phyloP scores from a whole-genome alignment of 805 yeast species.

The Peterozyma toletana region DNA sequence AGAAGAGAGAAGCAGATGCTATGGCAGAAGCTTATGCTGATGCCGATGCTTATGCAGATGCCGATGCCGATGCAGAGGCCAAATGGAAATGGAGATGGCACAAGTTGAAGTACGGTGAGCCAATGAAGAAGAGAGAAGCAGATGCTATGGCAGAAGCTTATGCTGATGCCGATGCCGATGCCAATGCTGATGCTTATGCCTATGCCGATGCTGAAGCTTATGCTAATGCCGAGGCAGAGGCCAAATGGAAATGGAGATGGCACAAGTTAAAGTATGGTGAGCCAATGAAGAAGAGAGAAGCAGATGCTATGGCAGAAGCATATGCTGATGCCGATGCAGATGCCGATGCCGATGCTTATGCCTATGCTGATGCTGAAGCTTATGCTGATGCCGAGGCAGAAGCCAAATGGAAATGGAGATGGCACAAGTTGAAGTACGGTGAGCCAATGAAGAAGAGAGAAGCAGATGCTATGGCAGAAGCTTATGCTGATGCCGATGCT shows the following conservation, averaged over 20 bases:
- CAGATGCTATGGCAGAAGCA: conserved; percentile 11
- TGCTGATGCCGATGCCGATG: conserved; percentile 13
- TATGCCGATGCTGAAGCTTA: background rate
- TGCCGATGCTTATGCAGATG: conserved; percentile 15
- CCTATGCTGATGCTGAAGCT: conserved; percentile 7
- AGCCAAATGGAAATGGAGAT: conserved; percentile 9
- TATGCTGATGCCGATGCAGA: conserved; percentile 7
- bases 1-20: conserved; percentile 14
- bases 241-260: conserved; percentile 7
- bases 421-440: conserved; percentile 7
- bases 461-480: too few relatives aligned
- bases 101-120: conserved; percentile 12
- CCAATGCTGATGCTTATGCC: conserved; percentile 12
- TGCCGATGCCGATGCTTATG: conserved; percentile 15
- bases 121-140: conserved; percentile 17
- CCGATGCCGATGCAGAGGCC: conserved; percentile 18
- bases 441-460: conserved; percentile 11
- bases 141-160: conserved; percentile 16
- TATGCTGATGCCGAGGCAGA: conserved; percentile 15
- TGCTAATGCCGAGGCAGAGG: conserved; percentile 2
- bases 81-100: conserved; percentile 10
- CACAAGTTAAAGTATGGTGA: conserved; percentile 8
- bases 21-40: conserved; percentile 3
- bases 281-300: conserved; percentile 20
- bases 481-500: conserved; percentile 14